Evolutionary conservation across 768 basidiomycete genomes (phyloP), one percentile per base, ranked within the genome.

Genomic region (Mycena metata): DNA sequence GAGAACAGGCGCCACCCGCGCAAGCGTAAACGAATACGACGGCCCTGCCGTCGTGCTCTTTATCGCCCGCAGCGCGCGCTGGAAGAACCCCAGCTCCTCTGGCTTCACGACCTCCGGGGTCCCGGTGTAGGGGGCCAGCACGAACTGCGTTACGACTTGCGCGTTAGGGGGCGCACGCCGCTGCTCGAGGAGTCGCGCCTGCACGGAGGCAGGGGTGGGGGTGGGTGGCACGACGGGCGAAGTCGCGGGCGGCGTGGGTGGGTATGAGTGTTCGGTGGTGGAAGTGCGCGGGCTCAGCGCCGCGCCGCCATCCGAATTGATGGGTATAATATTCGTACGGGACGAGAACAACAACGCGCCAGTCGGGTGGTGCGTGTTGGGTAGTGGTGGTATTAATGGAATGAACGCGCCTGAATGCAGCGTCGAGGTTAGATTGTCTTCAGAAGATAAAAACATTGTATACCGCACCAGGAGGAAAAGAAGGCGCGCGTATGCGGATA

Each of bases 401-500:
- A 90, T 90, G 68, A 83, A 88, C 13, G 84, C 82, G 4, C 86
- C 83, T 63, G 43, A 3, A 10, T 15, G 15, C 10, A 7, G 3
- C n/a, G n/a, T 51, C 6, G 15, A 12, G 3, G 43, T 16, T n/a
- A 13, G 7, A 50, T 21, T 30, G 30, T n/a, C n/a, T n/a, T n/a
- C n/a, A 36, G 12, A 4, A 5, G 41, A 43, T 21, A 15, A 43
- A 54, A n/a, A n/a, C n/a, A n/a, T n/a, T 26, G 56, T 1, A 9
- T 30, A 30, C 3, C 66, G 39, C 26, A 67, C 66, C 80, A 15
- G 87, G 89, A 0, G 92, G 90, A 69, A 94, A 94, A 5, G 83
- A 73, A 0, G 94, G 93, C 2, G 91, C 81, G 41, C 91, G 87
- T 26, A 95, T 80, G 46, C 91, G 91, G 66, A 95, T 89, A 77